phyloP scores from a whole-genome alignment of 345 rosid genomes.

The Populus nigra region DNA sequence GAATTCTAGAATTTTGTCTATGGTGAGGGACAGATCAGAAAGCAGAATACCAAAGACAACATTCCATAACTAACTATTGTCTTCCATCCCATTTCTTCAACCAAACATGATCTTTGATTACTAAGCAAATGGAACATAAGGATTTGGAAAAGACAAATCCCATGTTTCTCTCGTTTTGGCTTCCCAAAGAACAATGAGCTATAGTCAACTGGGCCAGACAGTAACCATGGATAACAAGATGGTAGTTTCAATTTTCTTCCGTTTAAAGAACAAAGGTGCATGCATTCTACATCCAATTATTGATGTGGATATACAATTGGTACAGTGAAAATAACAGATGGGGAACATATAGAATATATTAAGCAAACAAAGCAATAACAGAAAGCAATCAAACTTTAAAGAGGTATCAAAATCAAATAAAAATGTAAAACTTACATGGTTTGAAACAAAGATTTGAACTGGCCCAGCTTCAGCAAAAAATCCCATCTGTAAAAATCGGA shows the following conservation, averaged over 20 bases:
- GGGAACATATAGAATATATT: background rate
- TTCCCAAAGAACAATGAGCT: background rate
- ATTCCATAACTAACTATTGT: background rate
- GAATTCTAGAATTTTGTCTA: background rate
- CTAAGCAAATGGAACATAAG: background rate
- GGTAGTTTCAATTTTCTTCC: background rate
- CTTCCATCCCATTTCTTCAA: background rate
- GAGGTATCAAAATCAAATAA: background rate
- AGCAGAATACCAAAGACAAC: background rate
- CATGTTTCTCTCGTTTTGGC: background rate
- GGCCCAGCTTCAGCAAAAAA: constrained; percentile 96
- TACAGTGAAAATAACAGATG: background rate
- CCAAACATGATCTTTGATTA: background rate
- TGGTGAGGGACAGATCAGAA: background rate
- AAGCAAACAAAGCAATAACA: background rate
- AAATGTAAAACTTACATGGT: constrained; percentile 61
- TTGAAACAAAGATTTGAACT: constrained; percentile 95
- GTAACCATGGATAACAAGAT: background rate
- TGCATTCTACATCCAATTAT: background rate
- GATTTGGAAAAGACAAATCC: background rate
- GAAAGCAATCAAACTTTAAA: background rate
- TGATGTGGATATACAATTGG: background rate
- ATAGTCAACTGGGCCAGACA: background rate
- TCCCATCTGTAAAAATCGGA: constrained; percentile 62
- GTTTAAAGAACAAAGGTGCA: background rate